These are phyloP conservation scores for Sambucus nigra DNA, from an alignment of 129 eudicot species.

Conservation along the genomic window DNA sequence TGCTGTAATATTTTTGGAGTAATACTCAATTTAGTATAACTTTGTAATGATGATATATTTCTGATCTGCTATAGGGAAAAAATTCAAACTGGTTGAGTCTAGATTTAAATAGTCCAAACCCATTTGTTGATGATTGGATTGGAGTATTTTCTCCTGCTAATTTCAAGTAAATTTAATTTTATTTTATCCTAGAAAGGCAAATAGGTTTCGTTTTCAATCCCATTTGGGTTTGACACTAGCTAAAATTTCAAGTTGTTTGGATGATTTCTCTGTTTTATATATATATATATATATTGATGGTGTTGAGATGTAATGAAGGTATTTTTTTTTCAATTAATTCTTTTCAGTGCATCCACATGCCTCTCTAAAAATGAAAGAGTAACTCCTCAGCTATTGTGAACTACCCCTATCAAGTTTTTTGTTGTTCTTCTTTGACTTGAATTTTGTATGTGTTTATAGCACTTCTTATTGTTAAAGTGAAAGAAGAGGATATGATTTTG, in stretches of 20 bases:
- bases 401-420: conserved; percentile 88
- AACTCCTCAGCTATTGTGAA: conserved; percentile 59
- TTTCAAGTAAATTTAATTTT: conserved; percentile 44
- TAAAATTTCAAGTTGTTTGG: background rate
- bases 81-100: conserved; percentile 62
- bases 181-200: too few relatives aligned
- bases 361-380: conserved; percentile 48
- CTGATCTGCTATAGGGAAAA: conserved; percentile 32
- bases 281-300: background rate
- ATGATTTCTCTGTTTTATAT: background rate
- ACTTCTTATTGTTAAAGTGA: background rate
- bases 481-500: background rate
- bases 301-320: background rate
- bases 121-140: conserved; percentile 78
- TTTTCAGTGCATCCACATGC: conserved; percentile 66
- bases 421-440: conserved; percentile 8
- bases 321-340: background rate
- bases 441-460: background rate
- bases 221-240: background rate
- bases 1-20: background rate
- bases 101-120: conserved; percentile 42
- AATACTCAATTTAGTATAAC: background rate
- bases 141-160: conserved; percentile 95
- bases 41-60: background rate
- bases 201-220: background rate